phyloP scores from a whole-genome alignment of 2,329 filamentous ascomycete species.

The Talaromyces sp. region DNA sequence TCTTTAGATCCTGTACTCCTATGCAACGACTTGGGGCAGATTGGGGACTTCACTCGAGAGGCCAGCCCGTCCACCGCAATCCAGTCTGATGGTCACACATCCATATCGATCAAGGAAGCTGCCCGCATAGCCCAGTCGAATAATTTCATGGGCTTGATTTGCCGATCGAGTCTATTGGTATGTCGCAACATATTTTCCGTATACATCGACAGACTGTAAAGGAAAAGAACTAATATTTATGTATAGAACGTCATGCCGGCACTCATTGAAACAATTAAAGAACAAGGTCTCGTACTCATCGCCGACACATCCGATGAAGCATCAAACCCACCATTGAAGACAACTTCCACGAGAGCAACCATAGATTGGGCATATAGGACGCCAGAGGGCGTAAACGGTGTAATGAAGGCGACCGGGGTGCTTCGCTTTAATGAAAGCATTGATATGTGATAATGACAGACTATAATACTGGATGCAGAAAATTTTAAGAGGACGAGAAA shows the following conservation, averaged over 20 bases:
- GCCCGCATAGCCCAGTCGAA: conserved; percentile 90
- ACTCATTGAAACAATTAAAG: conserved; percentile 88
- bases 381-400: conserved; percentile 79
- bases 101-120: conserved; percentile 87
- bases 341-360: conserved; percentile 28
- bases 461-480: neutral
- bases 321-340: conserved; percentile 19
- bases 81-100: conserved; percentile 62
- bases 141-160: conserved; percentile 97
- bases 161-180: conserved; percentile 78
- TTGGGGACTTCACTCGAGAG: conserved; percentile 36
- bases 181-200: neutral
- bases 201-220: neutral
- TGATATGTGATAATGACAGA: conserved; percentile 51
- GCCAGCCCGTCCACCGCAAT: conserved; percentile 40
- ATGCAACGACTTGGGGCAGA: conserved; percentile 78
- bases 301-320: conserved; percentile 70
- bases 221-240: neutral
- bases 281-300: conserved; percentile 85
- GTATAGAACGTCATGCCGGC: conserved; percentile 83
- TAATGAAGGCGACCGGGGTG: conserved; percentile 79
- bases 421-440: conserved; percentile 91
- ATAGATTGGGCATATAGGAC: conserved; percentile 47
- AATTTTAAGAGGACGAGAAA: neutral
- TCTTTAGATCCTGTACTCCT: conserved; percentile 74